Percentiles rank a stretch among this genome's conserved stretches.
phyloP scores from a whole-genome alignment of 2,329 filamentous ascomycete genomes.

The Coniosporium tulheliwenetii region DNA sequence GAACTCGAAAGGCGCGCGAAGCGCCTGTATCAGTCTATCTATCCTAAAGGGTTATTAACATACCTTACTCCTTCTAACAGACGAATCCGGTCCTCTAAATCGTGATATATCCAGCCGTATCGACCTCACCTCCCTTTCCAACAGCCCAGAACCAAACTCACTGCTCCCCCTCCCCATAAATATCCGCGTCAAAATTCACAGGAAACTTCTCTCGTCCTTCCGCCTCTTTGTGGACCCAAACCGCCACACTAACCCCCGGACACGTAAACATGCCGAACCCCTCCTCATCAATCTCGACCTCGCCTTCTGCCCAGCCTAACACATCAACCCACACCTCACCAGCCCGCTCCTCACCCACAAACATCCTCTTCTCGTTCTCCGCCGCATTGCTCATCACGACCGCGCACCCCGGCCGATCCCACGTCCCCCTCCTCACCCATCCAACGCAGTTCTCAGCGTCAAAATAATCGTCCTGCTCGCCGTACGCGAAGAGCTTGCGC shows the following conservation, averaged over 20 bases:
- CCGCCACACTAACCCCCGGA: constrained; percentile 36
- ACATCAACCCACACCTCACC: constrained; percentile 52
- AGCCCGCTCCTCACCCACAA: constrained; percentile 40
- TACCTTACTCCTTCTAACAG: too few species aligned
- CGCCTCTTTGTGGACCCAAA: constrained; percentile 45
- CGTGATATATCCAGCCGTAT: too few species aligned
- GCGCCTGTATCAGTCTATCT: too few species aligned
- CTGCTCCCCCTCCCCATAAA: constrained; percentile 2
- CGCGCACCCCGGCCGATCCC: constrained; percentile 34
- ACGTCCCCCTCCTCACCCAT: constrained; percentile 37
- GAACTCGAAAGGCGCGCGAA: too few species aligned
- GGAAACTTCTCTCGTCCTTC: constrained; percentile 32
- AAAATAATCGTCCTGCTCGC: constrained; percentile 47
- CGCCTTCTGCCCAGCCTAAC: constrained; percentile 35
- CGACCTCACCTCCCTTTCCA: too few species aligned
- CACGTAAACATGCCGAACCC: constrained; percentile 46
- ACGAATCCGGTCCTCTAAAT: too few species aligned
- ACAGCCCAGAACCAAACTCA: not conserved
- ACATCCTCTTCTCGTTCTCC: constrained; percentile 40
- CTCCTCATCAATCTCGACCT: constrained; percentile 41
- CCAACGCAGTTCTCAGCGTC: constrained; percentile 45
- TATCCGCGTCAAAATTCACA: constrained; percentile 10
- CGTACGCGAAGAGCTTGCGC: constrained; percentile 50
- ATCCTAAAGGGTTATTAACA: too few species aligned
- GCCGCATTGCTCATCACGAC: constrained; percentile 37